phyloP scores from a whole-genome alignment of 2,329 filamentous ascomycete species.

The Calonectria ilicicola region DNA sequence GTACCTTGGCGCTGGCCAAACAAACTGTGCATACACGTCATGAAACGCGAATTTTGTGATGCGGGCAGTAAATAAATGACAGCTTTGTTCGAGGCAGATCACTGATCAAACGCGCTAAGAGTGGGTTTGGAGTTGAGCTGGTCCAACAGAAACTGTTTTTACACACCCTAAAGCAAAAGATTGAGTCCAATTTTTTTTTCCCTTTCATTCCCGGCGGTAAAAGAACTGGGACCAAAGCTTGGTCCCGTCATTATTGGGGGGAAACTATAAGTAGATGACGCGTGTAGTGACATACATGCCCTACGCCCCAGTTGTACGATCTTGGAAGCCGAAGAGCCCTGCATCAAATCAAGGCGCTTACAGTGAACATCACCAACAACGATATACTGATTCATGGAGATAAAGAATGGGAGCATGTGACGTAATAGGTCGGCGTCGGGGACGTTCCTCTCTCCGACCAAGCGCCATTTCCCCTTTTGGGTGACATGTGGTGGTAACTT shows the following conservation, averaged over 20 bases:
- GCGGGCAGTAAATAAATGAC: slow-evolving; percentile 24
- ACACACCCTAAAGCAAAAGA: neutral
- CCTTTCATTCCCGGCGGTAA: slow-evolving; percentile 7
- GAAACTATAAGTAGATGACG: slow-evolving; percentile 13
- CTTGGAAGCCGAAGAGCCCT: neutral
- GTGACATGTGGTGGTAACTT: slow-evolving; percentile 24
- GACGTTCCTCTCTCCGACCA: slow-evolving; percentile 3
- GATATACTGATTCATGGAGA: neutral
- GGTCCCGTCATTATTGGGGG: neutral
- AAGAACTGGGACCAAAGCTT: neutral
- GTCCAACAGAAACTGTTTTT: neutral
- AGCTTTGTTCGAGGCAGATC: slow-evolving; percentile 34
- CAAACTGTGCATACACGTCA: slow-evolving; percentile 33
- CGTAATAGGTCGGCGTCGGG: slow-evolving; percentile 31
- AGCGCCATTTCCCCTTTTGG: slow-evolving; percentile 31
- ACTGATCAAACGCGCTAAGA: slow-evolving; percentile 29
- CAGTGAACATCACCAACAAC: neutral
- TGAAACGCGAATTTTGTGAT: slow-evolving; percentile 29
- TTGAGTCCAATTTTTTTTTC: neutral
- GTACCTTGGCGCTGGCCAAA: slow-evolving; percentile 14
- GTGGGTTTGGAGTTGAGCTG: neutral
- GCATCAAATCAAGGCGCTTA: neutral
- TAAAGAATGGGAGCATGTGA: slow-evolving; percentile 26
- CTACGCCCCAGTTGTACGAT: neutral
- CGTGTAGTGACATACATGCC: neutral